These are phyloP conservation scores for Camillea tinctor DNA, from an alignment of 2,329 filamentous ascomycete genomes.

Conservation along the genomic window DNA sequence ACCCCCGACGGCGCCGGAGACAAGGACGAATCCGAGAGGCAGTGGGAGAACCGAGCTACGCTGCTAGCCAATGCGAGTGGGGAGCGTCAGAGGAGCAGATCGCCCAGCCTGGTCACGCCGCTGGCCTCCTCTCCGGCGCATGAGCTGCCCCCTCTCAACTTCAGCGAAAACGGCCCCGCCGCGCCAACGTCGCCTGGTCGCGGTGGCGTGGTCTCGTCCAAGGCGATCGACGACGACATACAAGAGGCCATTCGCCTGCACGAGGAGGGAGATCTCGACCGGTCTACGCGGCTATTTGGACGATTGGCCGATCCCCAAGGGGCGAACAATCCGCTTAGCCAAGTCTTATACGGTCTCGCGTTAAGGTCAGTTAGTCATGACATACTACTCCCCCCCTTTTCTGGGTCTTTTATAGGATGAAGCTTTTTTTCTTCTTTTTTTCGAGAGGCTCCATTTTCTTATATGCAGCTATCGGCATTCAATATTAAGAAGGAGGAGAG, in stretches of 20 bases:
- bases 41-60: constrained; percentile 95
- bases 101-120: constrained; percentile 19
- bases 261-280: constrained; percentile 75
- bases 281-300: constrained; percentile 83
- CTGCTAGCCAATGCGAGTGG: constrained; percentile 70
- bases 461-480: not conserved
- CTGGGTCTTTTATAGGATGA: constrained; percentile 1
- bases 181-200: constrained; percentile 16
- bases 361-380: constrained; percentile 61
- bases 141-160: constrained; percentile 30
- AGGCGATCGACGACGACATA: constrained; percentile 67
- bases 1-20: constrained; percentile 35
- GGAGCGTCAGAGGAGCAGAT: constrained; percentile 41
- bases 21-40: constrained; percentile 55
- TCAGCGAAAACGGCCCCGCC: constrained; percentile 18
- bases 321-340: constrained; percentile 87
- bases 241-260: constrained; percentile 95
- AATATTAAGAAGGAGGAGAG: no score
- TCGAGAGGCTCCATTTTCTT: constrained; percentile 12
- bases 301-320: constrained; percentile 78
- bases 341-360: constrained; percentile 93
- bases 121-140: constrained; percentile 32
- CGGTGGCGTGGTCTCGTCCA: constrained; percentile 43
- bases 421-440: no score
- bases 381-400: no score